Evolutionary conservation across 805 yeast genomes (phyloP).

Genomic region (Suhomyces prunicola): DNA sequence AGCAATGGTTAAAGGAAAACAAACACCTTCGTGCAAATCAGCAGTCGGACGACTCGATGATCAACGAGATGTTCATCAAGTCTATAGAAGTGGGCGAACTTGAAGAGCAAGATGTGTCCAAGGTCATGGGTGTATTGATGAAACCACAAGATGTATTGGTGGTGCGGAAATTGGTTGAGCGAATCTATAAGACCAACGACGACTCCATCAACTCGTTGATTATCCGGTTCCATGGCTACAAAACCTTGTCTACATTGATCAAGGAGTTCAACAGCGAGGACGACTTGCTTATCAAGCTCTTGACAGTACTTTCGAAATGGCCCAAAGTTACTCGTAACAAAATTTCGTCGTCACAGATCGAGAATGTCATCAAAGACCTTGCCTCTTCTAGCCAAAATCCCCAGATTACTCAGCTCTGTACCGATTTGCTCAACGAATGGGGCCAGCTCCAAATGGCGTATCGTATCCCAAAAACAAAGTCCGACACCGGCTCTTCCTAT

Average conservation of each 20-base stretch:
- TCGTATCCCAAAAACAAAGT: conserved; percentile 66
- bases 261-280: conserved; percentile 35
- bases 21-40: conserved; percentile 50
- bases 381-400: conserved; percentile 18
- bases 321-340: conserved; percentile 69
- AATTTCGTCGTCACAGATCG: conserved; percentile 71
- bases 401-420: conserved; percentile 35
- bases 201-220: conserved; percentile 53
- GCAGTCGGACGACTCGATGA: conserved; percentile 53
- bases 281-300: conserved; percentile 44
- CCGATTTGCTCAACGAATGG: conserved; percentile 63
- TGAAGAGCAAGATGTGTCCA: conserved; percentile 59
- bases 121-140: conserved; percentile 76
- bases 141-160: conserved; percentile 70
- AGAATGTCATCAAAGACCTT: conserved; percentile 52
- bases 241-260: conserved; percentile 64
- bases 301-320: conserved; percentile 55
- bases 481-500: conserved; percentile 6
- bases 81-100: conserved; percentile 53
- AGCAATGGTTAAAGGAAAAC: conserved; percentile 60
- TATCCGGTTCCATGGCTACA: conserved; percentile 82
- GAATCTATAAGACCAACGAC: conserved; percentile 57
- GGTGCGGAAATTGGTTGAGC: conserved; percentile 60
- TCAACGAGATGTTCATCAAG: conserved; percentile 64
- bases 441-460: conserved; percentile 73